Conservation (phyloP, 805 yeast species). For the Lipomyces oligophaga region DNA sequence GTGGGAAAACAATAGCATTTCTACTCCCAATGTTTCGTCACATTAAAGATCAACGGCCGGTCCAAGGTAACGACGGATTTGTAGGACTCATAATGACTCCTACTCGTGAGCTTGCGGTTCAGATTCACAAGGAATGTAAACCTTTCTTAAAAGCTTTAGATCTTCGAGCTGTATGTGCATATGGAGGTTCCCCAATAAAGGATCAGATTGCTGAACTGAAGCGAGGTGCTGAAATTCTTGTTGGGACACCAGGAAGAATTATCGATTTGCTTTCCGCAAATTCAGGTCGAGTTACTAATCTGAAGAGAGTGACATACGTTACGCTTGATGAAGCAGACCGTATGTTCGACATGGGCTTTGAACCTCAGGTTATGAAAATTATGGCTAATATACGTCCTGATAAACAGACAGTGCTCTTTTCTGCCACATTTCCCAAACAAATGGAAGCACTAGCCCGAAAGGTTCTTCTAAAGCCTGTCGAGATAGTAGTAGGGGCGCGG, state of each 20-base stretch:
- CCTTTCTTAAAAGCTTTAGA: constrained; percentile 52
- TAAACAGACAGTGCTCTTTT: constrained; percentile 81
- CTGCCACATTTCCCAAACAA: constrained; percentile 79
- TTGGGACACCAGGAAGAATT: constrained; percentile 93
- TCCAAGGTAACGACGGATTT: constrained; percentile 58
- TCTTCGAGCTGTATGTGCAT: constrained; percentile 68
- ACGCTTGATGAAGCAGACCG: constrained; percentile 95
- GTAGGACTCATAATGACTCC: constrained; percentile 79
- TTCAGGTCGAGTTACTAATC: constrained; percentile 66
- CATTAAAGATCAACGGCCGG: constrained; percentile 64
- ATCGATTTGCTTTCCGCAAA: constrained; percentile 85
- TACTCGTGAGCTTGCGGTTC: constrained; percentile 86
- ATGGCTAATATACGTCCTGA: constrained; percentile 76
- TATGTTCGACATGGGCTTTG: constrained; percentile 95
- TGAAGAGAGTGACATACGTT: constrained; percentile 69
- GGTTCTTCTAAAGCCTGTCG: constrained; percentile 60
- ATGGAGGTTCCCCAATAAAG: constrained; percentile 85
- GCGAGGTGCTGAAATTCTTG: constrained; percentile 71
- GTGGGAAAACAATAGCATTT: constrained; percentile 91
- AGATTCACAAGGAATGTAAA: constrained; percentile 64
- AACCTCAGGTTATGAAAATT: constrained; percentile 86
- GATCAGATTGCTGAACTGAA: constrained; percentile 76
- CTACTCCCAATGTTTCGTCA: constrained; percentile 81
- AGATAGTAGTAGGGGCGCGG: constrained; percentile 73
- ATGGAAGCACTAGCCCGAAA: constrained; percentile 72